A percentile compares a stretch with the other conserved stretches of the same genome.
Conservation (phyloP, 306 rosid genomes). For the Cicer pinnatifidum region DNA sequence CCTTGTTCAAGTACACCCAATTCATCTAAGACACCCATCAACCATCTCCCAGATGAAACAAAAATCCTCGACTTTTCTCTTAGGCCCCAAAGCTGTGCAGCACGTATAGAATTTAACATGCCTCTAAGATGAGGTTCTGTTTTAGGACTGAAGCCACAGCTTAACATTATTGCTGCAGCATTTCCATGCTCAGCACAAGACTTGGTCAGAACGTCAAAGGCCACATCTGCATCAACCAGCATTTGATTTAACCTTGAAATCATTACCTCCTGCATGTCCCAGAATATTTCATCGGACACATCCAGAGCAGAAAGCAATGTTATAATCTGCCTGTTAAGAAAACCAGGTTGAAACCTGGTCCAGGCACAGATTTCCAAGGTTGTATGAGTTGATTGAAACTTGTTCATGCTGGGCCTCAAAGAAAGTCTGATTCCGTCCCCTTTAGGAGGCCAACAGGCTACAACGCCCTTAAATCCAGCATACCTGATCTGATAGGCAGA, state of each 20-base stretch:
- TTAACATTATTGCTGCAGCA: slow-evolving; percentile 87
- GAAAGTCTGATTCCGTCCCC: slow-evolving; percentile 66
- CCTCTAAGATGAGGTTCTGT: slow-evolving; percentile 90
- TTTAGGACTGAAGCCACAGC: slow-evolving; percentile 84
- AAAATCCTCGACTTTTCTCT: slow-evolving; percentile 86
- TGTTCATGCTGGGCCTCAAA: slow-evolving; percentile 77
- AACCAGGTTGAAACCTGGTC: slow-evolving; percentile 93
- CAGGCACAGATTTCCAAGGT: slow-evolving; percentile 82
- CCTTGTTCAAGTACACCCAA: slow-evolving; percentile 71
- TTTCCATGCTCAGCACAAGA: slow-evolving; percentile 89
- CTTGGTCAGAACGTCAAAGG: slow-evolving; percentile 73
- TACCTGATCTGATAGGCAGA: slow-evolving; percentile 87
- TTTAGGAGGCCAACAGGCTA: slow-evolving; percentile 77
- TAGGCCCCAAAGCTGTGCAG: slow-evolving; percentile 83
- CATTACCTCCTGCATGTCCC: slow-evolving; percentile 85
- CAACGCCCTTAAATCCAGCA: slow-evolving; percentile 92
- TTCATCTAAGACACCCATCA: slow-evolving; percentile 90
- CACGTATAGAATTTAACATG: slow-evolving; percentile 74
- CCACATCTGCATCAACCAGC: slow-evolving; percentile 67
- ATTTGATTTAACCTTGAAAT: slow-evolving; percentile 61
- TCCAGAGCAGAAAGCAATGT: slow-evolving; percentile 69
- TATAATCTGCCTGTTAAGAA: slow-evolving; percentile 82
- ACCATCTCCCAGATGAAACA: slow-evolving; percentile 83
- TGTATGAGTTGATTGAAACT: slow-evolving; percentile 62
- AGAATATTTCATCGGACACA: slow-evolving; percentile 70